These are phyloP conservation scores for Saturnispora zaruensis DNA, from an alignment of 805 yeast genomes.

Conservation along the genomic window DNA sequence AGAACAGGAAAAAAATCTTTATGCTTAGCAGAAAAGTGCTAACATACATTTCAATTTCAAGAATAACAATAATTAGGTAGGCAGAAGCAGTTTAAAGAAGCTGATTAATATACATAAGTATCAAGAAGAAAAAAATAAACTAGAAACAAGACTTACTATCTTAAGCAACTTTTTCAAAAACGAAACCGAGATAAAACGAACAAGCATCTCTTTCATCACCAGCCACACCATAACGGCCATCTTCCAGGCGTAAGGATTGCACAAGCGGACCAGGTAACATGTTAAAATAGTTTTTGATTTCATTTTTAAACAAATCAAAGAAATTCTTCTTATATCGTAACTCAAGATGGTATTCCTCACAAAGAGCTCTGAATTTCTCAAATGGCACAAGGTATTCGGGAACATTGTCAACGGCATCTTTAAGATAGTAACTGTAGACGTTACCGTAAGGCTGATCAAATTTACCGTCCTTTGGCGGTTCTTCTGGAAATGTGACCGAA, in stretches of 20 bases:
- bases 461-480: slow-evolving; percentile 67
- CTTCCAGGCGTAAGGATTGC: slow-evolving; percentile 63
- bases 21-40: background rate
- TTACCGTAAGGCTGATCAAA: slow-evolving; percentile 77
- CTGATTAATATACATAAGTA: background rate
- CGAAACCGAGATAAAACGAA: slow-evolving; percentile 79
- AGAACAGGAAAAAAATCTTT: background rate
- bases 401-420: slow-evolving; percentile 92
- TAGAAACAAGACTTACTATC: too few species aligned
- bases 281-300: slow-evolving; percentile 58
- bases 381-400: slow-evolving; percentile 97
- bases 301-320: slow-evolving; percentile 71
- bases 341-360: slow-evolving; percentile 74
- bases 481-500: slow-evolving; percentile 69
- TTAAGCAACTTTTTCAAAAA: slow-evolving; percentile 41
- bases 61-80: too few species aligned
- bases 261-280: slow-evolving; percentile 47
- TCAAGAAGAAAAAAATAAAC: too few species aligned
- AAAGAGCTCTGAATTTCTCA: slow-evolving; percentile 73
- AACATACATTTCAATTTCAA: background rate
- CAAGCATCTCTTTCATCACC: slow-evolving; percentile 84
- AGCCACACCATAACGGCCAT: slow-evolving; percentile 78
- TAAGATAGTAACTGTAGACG: slow-evolving; percentile 67
- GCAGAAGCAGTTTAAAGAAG: background rate
- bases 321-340: slow-evolving; percentile 69